Base-by-base conservation (phyloP, 2,329 filamentous ascomycete species). In the Aspergillus hiratsukae region DNA sequence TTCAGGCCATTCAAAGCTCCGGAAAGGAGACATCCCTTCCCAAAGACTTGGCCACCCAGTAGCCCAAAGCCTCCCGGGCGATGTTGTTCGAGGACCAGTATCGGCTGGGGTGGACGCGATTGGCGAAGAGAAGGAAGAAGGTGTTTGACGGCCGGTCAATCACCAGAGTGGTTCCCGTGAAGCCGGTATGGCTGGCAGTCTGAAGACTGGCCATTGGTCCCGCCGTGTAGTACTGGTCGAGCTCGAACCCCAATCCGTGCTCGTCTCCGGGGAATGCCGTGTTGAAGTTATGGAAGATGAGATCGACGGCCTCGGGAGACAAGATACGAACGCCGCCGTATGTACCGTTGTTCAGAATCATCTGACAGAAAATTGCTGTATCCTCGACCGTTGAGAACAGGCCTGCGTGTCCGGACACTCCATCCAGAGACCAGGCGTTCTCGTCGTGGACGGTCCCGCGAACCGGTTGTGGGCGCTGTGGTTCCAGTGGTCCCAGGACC, bases 391-490 rank as follows among this genome's bases (percentile, higher is more conserved):
- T 72, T 0, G 71, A 72, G 56, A 74, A 74, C 7, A 74, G 60
- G 1, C 72, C 72, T 1, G 72, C 72, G 51, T 74, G 72, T 23
- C 72, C 72, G 6, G 69, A 69, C 6, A 74, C 69, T 10, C 72
- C 72, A 41, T 63, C 55, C 3, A 74, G 59, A 14, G 67, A 58
- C 69, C 69, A 74, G 17, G 72, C 65, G 40, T 74, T 74, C 55
- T 74, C 72, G 55, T 74, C 70, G 59, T 69, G 69, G 35, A 75
- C 73, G 3, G 70, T 74, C 3, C 73, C 72, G 3, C 70, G 71
- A 6, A 75, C 70, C 0, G 72, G 72, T 51, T 75, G 72, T 1
- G 72, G 72, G 9, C 73, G 65, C 21, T 67, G 52, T 3, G 73
- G 73, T 52, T 72, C 71, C 2, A 41, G 50, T 5, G 64, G 54